These are phyloP conservation scores for Neoboletus magnificus DNA, from an alignment of 768 basidiomycete genomes.

Conservation along the genomic window DNA sequence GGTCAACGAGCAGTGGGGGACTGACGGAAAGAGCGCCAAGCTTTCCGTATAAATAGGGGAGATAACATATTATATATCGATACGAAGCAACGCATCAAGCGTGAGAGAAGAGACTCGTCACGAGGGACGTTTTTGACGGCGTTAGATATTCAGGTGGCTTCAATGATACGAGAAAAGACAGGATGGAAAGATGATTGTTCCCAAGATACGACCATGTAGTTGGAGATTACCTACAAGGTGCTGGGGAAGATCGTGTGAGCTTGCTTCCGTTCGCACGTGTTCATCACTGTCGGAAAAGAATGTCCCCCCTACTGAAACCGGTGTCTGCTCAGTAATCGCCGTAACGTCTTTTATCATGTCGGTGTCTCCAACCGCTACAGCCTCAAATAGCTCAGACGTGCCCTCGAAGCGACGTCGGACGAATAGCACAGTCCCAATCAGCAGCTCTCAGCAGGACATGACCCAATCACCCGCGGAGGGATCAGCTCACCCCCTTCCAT, in stretches of 20 bases:
- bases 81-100: neutral
- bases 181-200: neutral
- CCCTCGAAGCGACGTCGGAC: constrained; percentile 59
- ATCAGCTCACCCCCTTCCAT: constrained; percentile 22
- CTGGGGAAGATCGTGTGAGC: neutral
- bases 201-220: neutral
- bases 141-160: neutral
- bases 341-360: constrained; percentile 46
- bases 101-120: neutral
- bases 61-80: neutral
- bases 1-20: neutral
- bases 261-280: constrained; percentile 15
- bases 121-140: neutral
- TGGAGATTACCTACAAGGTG: neutral
- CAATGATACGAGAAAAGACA: neutral
- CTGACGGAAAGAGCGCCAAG: neutral
- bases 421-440: constrained; percentile 24
- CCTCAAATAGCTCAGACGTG: constrained; percentile 53
- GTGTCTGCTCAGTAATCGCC: constrained; percentile 13
- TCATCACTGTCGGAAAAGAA: constrained; percentile 9
- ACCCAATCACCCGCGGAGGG: constrained; percentile 37
- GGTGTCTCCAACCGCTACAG: constrained; percentile 57
- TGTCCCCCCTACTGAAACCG: constrained; percentile 10
- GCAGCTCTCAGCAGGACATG: constrained; percentile 22
- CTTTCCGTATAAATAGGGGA: neutral